Evolutionary conservation across 2,329 filamentous ascomycete species (phyloP).

Genomic region (Pseudocercospora eumusae): DNA sequence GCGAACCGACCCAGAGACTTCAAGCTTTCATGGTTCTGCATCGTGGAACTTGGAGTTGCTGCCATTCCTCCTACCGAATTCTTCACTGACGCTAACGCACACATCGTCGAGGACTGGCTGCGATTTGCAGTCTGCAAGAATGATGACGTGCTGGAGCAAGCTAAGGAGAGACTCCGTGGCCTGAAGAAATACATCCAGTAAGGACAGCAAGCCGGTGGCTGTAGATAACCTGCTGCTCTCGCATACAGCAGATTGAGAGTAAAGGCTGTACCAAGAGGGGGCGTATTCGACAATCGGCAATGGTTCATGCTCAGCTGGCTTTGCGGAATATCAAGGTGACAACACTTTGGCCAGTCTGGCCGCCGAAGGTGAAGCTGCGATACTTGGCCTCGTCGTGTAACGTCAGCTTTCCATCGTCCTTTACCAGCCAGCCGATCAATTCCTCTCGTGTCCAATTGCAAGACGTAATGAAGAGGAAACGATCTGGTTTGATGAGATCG

Average conservation of each 20-base stretch:
- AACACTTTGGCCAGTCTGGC: slow-evolving; percentile 83
- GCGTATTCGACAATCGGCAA: no score
- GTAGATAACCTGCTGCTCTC: background rate
- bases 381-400: slow-evolving; percentile 74
- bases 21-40: slow-evolving; percentile 93
- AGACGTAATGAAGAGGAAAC: slow-evolving; percentile 82
- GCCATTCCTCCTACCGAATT: slow-evolving; percentile 97
- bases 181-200: slow-evolving; percentile 53
- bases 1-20: slow-evolving; percentile 86
- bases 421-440: slow-evolving; percentile 74
- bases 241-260: no score
- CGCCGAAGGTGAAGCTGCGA: slow-evolving; percentile 84
- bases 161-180: slow-evolving; percentile 52
- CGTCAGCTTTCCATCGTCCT: slow-evolving; percentile 53
- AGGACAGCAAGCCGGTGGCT: background rate
- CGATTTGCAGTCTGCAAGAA: slow-evolving; percentile 96
- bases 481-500: slow-evolving; percentile 67
- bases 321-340: slow-evolving; percentile 77
- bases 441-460: slow-evolving; percentile 98
- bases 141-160: slow-evolving; percentile 67
- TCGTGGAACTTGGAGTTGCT: slow-evolving; percentile 92
- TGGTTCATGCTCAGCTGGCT: slow-evolving; percentile 9
- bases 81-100: slow-evolving; percentile 80
- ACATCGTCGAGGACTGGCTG: slow-evolving; percentile 89
- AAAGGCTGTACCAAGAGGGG: no score